phyloP scores from a whole-genome alignment of 169 alveolate species.

The Cryptosporidium xiaoi region DNA sequence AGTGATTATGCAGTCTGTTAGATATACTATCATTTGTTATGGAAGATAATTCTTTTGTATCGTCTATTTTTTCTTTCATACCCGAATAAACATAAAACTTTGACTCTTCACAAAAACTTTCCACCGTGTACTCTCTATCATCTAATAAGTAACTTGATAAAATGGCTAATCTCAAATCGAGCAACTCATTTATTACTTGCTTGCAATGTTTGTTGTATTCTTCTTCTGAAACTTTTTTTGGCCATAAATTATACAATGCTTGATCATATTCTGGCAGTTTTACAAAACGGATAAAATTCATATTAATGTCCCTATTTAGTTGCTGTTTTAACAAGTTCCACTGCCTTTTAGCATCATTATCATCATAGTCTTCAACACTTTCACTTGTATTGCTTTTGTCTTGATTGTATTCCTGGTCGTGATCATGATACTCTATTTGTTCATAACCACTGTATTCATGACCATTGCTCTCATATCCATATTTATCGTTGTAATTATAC shows the following conservation, averaged over 20 bases:
- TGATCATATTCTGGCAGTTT: constrained; percentile 58
- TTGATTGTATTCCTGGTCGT: constrained; percentile 3
- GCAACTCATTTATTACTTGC: constrained; percentile 40
- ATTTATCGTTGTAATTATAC: not conserved
- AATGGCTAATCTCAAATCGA: constrained; percentile 32
- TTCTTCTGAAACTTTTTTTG: constrained; percentile 23
- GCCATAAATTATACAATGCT: constrained; percentile 54
- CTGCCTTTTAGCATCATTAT: constrained; percentile 28
- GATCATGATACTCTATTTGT: too few species aligned
- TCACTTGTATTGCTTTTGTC: not conserved
- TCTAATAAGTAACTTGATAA: constrained; percentile 31
- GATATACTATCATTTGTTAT: not conserved
- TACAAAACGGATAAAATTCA: constrained; percentile 48
- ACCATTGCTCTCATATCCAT: not conserved
- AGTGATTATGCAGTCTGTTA: not conserved
- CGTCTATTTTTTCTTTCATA: constrained; percentile 4
- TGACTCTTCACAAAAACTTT: constrained; percentile 52
- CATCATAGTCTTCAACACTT: not conserved
- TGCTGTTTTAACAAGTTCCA: constrained; percentile 58
- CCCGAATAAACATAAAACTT: constrained; percentile 50
- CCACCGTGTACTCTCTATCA: constrained; percentile 45
- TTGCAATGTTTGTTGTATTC: constrained; percentile 25
- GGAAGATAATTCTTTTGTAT: not conserved
- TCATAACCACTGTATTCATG: not conserved
- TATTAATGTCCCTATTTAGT: constrained; percentile 34